These are phyloP conservation scores for Colletotrichum musae DNA, from an alignment of 2,329 filamentous ascomycete genomes.

Conservation along the genomic window DNA sequence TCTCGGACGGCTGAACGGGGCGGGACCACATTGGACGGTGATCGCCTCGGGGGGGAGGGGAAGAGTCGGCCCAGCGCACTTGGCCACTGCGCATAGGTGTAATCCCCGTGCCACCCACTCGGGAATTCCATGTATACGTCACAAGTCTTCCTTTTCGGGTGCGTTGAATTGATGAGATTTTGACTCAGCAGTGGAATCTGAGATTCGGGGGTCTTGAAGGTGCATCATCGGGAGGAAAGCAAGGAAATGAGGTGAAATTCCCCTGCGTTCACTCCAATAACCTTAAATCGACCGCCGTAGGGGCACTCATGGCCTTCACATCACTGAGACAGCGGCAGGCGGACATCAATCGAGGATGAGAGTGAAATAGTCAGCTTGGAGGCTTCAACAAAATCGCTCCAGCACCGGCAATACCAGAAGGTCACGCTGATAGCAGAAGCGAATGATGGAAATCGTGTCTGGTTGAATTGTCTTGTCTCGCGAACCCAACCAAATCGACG, in stretches of 20 bases:
- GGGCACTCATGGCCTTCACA: not conserved
- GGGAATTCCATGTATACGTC: not conserved
- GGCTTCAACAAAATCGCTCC: not conserved
- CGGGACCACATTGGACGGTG: not conserved
- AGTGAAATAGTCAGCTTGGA: not conserved
- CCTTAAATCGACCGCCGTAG: conserved; percentile 27
- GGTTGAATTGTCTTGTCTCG: conserved; percentile 19
- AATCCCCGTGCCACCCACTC: too few species aligned
- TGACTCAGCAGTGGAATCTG: not conserved
- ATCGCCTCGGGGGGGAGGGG: not conserved
- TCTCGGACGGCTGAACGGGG: not conserved
- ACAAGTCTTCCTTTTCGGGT: not conserved
- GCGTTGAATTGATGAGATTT: not conserved
- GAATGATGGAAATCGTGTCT: conserved; percentile 15
- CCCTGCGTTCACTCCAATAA: not conserved
- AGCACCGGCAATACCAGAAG: too few species aligned
- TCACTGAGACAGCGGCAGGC: not conserved
- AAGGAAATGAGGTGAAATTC: conserved; percentile 20
- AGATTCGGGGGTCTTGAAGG: not conserved
- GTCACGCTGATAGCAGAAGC: not conserved
- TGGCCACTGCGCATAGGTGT: too few species aligned
- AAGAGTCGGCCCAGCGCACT: too few species aligned
- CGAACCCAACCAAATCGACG: not conserved
- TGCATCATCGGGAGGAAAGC: conserved; percentile 1
- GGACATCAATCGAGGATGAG: not conserved